Percentiles rank a stretch among this genome's conserved stretches.
phyloP scores from a whole-genome alignment of 2,329 filamentous ascomycete species.

The Fonsecaea pedrosoi region DNA sequence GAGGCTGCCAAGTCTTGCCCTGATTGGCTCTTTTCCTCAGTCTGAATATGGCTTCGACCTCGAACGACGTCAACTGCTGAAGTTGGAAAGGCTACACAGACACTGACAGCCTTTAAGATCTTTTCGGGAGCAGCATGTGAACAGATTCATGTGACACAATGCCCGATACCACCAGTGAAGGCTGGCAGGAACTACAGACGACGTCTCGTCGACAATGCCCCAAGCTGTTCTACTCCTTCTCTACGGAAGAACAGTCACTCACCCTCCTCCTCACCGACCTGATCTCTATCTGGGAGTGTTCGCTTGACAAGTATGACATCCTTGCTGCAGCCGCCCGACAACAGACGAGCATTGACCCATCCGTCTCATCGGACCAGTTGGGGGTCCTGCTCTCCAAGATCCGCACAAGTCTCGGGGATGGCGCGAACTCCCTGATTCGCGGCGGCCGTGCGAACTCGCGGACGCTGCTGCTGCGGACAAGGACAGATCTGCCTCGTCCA shows the following conservation, averaged over 20 bases:
- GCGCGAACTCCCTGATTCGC: conserved; percentile 36
- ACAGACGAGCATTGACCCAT: conserved; percentile 65
- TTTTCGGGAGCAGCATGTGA: background rate
- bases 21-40: too few relatives aligned
- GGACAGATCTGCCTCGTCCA: conserved; percentile 59
- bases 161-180: conserved; percentile 35
- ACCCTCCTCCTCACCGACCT: conserved; percentile 64
- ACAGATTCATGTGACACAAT: conserved; percentile 36
- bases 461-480: conserved; percentile 55
- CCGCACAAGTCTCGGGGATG: conserved; percentile 53
- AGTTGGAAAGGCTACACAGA: too few relatives aligned
- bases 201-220: conserved; percentile 41
- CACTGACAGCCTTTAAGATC: too few relatives aligned
- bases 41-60: background rate
- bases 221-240: conserved; percentile 50
- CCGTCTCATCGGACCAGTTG: conserved; percentile 63
- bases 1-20: too few relatives aligned
- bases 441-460: conserved; percentile 42
- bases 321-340: conserved; percentile 56
- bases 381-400: conserved; percentile 64
- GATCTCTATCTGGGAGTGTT: conserved; percentile 63
- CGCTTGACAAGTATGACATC: conserved; percentile 54
- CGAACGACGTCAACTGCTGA: background rate
- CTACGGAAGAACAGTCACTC: conserved; percentile 51
- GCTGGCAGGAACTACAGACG: conserved; percentile 48